These are phyloP conservation scores for Cladosporium velox DNA, from an alignment of 2,329 filamentous ascomycete genomes.

Conservation along the genomic window DNA sequence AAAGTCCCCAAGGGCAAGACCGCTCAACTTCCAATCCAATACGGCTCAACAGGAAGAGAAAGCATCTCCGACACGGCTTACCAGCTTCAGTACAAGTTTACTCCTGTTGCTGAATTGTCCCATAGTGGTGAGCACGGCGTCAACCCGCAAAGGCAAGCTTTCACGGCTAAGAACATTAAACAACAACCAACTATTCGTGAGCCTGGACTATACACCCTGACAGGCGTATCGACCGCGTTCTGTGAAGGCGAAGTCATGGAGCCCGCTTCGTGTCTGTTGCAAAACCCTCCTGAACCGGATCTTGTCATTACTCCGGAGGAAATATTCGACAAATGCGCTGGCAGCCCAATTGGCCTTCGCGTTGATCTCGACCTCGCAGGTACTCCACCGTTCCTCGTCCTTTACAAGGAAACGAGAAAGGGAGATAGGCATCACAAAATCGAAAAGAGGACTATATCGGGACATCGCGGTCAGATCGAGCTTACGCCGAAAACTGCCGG, in stretches of 20 bases:
- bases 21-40: conserved; percentile 69
- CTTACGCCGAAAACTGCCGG: conserved; percentile 80
- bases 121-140: conserved; percentile 70
- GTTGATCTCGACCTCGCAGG: conserved; percentile 89
- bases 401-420: conserved; percentile 71
- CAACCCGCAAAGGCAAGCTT: conserved; percentile 59
- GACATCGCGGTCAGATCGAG: conserved; percentile 79
- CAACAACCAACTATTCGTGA: conserved; percentile 70
- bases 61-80: conserved; percentile 66
- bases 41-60: conserved; percentile 62
- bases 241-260: conserved; percentile 89
- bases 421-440: conserved; percentile 50
- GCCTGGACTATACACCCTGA: conserved; percentile 84
- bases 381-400: conserved; percentile 84
- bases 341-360: conserved; percentile 85
- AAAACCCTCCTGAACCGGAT: conserved; percentile 87
- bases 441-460: conserved; percentile 58
- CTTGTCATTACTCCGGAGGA: conserved; percentile 73
- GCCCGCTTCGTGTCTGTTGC: conserved; percentile 86
- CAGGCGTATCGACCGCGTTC: conserved; percentile 73
- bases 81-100: conserved; percentile 79
- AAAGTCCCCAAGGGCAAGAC: conserved; percentile 76
- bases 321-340: conserved; percentile 92
- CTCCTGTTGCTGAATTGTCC: conserved; percentile 68
- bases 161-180: conserved; percentile 59